Base-by-base conservation (phyloP, 768 basidiomycete genomes). In the Termitomyces sp. region DNA sequence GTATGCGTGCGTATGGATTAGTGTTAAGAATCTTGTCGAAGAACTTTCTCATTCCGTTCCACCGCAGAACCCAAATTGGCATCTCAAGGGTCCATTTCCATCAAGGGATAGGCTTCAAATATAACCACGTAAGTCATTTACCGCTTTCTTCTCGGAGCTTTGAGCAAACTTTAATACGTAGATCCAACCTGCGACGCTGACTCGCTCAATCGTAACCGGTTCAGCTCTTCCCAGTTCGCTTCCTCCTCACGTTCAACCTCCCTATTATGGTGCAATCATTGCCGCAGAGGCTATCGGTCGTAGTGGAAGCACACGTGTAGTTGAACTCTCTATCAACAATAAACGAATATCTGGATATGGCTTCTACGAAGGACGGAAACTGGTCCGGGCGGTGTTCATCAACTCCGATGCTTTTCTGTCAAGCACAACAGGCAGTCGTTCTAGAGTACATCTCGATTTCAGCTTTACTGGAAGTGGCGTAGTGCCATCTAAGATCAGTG, bases 31-130 rank as follows among this genome's bases (percentile, higher is more conserved):
- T 2, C 23, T 23, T 23, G 23, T 23, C 23, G 23, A 23, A 23
- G 23, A 23, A 23, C 23, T 23, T 23, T 19, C 37, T 56, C 11
- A 37, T 46, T 19, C 31, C n/a, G 19, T 43, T 12, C 15, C 21
- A 31, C 21, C 33, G 35, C 44, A 65, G 64, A 23, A 59, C 58
- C 17, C 64, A 65, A 59, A 67, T 84, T 15, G 81, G 81, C 3
- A 78, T 85, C 35, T 74, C 76, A 21, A 73, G 78, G 52, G 59
- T 84, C 15, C 82, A 78, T 70, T 87, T 85, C 74, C 85, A 89
- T 64, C 75, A 84, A 59, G 86, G 86, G 17, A 73, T 88, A 54
- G 87, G 86, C 1, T 88, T 78, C 71, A 89, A 88, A 68, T 89
- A 88, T 63, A 85, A 82, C 65, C 71, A 86, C 54, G 86, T 86